phyloP scores from a whole-genome alignment of 176 grass and related monocot genomes.

The maize (Zea mays) region Zm-B73-REFERENCE-NAM-5.0 NC_050101.1:121033501-121034000 shows the following conservation, averaged over 20 bases:
- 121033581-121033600: slow-evolving; percentile 16
- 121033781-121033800: slow-evolving; percentile 88
- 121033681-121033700: slow-evolving; percentile 45
- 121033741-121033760: slow-evolving; percentile 94
- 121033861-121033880: slow-evolving; percentile 65
- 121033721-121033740: slow-evolving; percentile 89
- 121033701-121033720: slow-evolving; percentile 61
- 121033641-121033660: slow-evolving; percentile 45
- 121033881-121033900: slow-evolving; percentile 77
- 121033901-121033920: slow-evolving; percentile 43
- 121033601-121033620: slow-evolving; percentile 25
- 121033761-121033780: slow-evolving; percentile 93
- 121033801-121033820: slow-evolving; percentile 86
- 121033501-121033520: slow-evolving; percentile 42
- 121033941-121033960: slow-evolving; percentile 36
- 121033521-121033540: slow-evolving; percentile 56
- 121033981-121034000: not conserved
- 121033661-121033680: slow-evolving; percentile 71
- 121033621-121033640: slow-evolving; percentile 57
- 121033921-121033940: slow-evolving; percentile 49
- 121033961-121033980: not conserved
- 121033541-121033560: slow-evolving; percentile 38
- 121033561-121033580: slow-evolving; percentile 36
- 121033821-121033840: slow-evolving; percentile 78
- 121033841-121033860: slow-evolving; percentile 71